Base-by-base conservation (phyloP, 2,329 filamentous ascomycete genomes). In the Macrophomina tecta region DNA sequence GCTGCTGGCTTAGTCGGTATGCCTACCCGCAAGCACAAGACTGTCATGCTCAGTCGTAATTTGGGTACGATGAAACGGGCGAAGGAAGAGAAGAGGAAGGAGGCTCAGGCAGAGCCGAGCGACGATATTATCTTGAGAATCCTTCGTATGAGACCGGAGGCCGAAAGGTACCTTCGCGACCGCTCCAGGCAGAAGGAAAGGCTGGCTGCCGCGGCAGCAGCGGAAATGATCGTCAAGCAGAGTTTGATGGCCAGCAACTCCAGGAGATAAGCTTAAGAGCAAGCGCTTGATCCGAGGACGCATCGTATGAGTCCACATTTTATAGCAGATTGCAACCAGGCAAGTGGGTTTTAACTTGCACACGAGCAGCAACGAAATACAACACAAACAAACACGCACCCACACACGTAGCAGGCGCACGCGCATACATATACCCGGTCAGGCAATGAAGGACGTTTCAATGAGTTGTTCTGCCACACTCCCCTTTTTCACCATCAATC, bases 101-200 rank as follows among this genome's bases (percentile, higher is more conserved):
- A 98, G 77, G 93, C 93, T 1, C 95, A 99, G 77, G 94, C 95
- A 1, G 95, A 98, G 77, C 94, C 95, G 1, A 97, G 91, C 76
- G 95, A 99, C 78, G 95, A 99, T 77, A 98, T 98, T 91, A 98
- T 99, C 71, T 80, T 99, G 73, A 87, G 95, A 23, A 99, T 99
- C 70, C 80, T 99, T 71, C 87, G 95, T 62, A 99, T 99, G 95
- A 85, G 95, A 55, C 93, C 93, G 2, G 95, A 98, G 81, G 95
- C 95, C 3, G 86, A 89, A 58, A 83, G 87, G 40, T 99, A 99
- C 79, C 84, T 99, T 68, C 92, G 92, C 74, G 94, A 98, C 78
- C 85, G 95, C 49, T 94, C 93, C 76, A 86, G 95, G 70, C 95
- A 99, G 77, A 97, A 97, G 83, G 95, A 98, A 82, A 86, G 95